Evolutionary conservation across 1,284 basidiomycete species (phyloP).

Genomic region (Lentinula novae-zelandiae): DNA sequence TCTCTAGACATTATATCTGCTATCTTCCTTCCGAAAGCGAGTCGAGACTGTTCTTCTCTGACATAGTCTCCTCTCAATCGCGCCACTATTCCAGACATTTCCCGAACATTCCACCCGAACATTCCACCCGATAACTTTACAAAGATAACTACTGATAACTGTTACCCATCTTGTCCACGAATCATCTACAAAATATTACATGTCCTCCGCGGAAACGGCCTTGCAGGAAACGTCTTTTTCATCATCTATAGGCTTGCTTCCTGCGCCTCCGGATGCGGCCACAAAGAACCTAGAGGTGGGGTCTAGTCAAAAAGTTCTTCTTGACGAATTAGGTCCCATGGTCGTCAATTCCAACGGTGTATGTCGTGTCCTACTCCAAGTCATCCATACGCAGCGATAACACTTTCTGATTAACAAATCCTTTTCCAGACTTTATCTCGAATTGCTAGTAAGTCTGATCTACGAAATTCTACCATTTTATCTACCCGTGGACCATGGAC

Average conservation of each 20-base stretch:
- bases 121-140: neutral
- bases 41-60: too few relatives aligned
- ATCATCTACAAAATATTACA: neutral
- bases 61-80: too few relatives aligned
- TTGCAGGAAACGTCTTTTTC: neutral
- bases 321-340: slow-evolving; percentile 51
- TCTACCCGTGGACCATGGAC: too few relatives aligned
- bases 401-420: neutral
- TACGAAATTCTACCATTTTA: too few relatives aligned
- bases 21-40: too few relatives aligned
- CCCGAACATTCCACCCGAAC: slow-evolving; percentile 7
- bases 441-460: slow-evolving; percentile 32
- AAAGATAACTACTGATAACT: too few relatives aligned
- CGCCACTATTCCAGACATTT: neutral
- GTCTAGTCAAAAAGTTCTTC: slow-evolving; percentile 25
- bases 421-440: slow-evolving; percentile 43
- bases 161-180: neutral
- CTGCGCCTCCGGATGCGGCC: slow-evolving; percentile 13
- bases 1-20: too few relatives aligned
- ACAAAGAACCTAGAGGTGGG: slow-evolving; percentile 17
- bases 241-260: neutral
- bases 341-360: slow-evolving; percentile 58
- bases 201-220: neutral
- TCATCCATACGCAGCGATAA: neutral
- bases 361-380: slow-evolving; percentile 16